Base-by-base conservation (phyloP, 345 rosid genomes). In the Noccaea bulbosa region DNA sequence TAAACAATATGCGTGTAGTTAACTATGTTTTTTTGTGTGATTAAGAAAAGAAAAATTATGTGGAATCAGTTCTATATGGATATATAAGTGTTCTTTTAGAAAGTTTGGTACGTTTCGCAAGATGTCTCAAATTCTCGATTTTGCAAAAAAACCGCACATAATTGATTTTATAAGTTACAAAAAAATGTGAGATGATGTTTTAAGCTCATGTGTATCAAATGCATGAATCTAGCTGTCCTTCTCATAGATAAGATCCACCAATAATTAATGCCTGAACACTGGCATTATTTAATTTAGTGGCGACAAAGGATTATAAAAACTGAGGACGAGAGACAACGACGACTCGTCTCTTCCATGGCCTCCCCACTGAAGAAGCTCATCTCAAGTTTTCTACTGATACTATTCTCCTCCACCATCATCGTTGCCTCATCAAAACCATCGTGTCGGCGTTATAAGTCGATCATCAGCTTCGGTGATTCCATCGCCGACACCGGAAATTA, bases 381-480 rank as follows among this genome's bases (percentile, higher is more conserved):
- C 63, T 22, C 33, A 44, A 62, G 57, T 48, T 40, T 69, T 56
- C 37, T 70, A 48, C 48, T 76, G 9, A 5, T 46, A 27, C n/a
- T 76, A 0, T 63, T 1, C 62, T 63, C 2, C 62, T 39, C 14
- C 49, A 69, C 67, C 41, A 63, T 62, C 3, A 53, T 15, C 3
- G 20, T 53, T 17, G 5, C 11, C 48, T 63, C 67, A 48, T 45
- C 55, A 60, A 35, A 43, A 50, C 34, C 62, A 40, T 20, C 10
- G 0, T 67, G 70, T 57, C 43, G 20, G 17, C 74, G n/a, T 14
- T 67, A 40, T 55, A 6, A 27, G 7, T 79, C 90, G 2, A 73
- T 83, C 67, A 67, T 86, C 63, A 82, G 87, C 83, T 83, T 86
- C 35, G 90, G 90, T 24, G 90, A 86, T 54, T 86, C 90, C 10